Evolutionary conservation across 352 stramenopile genomes (phyloP).

Genomic region (Phytophthora colocasiae): DNA sequence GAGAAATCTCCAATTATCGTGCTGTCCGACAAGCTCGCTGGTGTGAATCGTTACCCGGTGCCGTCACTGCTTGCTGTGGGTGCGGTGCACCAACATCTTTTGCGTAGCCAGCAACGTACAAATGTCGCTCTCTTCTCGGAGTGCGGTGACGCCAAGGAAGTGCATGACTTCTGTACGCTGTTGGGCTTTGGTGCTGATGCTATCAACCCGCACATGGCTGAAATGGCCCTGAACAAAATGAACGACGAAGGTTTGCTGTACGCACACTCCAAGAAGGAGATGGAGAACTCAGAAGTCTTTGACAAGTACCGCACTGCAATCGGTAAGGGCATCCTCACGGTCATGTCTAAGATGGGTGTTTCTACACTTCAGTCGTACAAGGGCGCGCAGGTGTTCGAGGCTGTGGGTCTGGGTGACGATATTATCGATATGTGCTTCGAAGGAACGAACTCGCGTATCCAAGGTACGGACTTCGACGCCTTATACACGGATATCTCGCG

Average conservation of each 20-base stretch:
- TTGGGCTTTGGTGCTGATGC: constrained; percentile 96
- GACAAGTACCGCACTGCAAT: constrained; percentile 73
- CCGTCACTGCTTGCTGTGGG: constrained; percentile 95
- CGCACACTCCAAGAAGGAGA: constrained; percentile 63
- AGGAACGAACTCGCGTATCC: constrained; percentile 91
- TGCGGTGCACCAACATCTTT: constrained; percentile 96
- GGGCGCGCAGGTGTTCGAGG: constrained; percentile 97
- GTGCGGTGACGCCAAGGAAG: constrained; percentile 95
- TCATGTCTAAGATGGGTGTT: constrained; percentile 97
- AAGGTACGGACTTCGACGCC: constrained; percentile 94
- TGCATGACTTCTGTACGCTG: constrained; percentile 95
- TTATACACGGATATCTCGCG: constrained; percentile 95
- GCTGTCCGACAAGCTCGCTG: constrained; percentile 93
- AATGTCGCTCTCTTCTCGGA: constrained; percentile 94
- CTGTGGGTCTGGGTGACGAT: constrained; percentile 92
- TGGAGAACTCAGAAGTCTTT: constrained; percentile 68
- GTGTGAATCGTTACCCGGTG: constrained; percentile 91
- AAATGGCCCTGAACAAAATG: constrained; percentile 96
- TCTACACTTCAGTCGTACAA: constrained; percentile 96
- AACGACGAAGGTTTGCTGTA: constrained; percentile 91
- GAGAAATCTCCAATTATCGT: constrained; percentile 81
- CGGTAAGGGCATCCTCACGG: constrained; percentile 76
- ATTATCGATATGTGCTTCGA: constrained; percentile 92
- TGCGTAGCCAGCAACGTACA: constrained; percentile 92
- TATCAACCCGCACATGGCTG: constrained; percentile 96